phyloP scores from a whole-genome alignment of 148 eudicot species.

The Silene uniflora region DNA sequence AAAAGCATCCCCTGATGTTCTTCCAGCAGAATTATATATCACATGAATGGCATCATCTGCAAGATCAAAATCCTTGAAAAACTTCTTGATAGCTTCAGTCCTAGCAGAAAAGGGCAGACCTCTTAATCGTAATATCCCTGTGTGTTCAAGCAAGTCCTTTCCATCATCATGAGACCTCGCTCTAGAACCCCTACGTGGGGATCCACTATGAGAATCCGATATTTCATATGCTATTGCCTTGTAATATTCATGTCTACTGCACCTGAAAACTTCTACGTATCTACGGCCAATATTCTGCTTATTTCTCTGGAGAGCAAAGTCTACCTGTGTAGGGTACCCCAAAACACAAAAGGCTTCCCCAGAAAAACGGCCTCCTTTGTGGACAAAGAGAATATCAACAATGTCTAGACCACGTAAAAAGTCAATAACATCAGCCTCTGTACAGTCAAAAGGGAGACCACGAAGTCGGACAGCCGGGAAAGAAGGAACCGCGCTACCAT shows the following conservation, averaged over 20 bases:
- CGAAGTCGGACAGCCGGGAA: conserved; percentile 91
- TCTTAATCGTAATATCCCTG: conserved; percentile 71
- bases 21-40: conserved; percentile 60
- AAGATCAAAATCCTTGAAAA: conserved; percentile 60
- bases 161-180: conserved; percentile 63
- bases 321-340: conserved; percentile 82
- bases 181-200: conserved; percentile 59
- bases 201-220: conserved; percentile 56
- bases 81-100: conserved; percentile 56
- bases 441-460: conserved; percentile 91
- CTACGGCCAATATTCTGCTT: conserved; percentile 91
- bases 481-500: conserved; percentile 49
- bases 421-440: conserved; percentile 69
- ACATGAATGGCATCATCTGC: conserved; percentile 59
- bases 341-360: conserved; percentile 94
- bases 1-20: conserved; percentile 84
- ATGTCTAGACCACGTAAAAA: conserved; percentile 82
- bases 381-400: conserved; percentile 73
- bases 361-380: conserved; percentile 68
- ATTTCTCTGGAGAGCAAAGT: conserved; percentile 91
- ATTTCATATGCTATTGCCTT: conserved; percentile 81
- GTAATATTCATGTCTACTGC: conserved; percentile 80
- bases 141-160: conserved; percentile 62
- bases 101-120: conserved; percentile 81
- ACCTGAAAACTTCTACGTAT: conserved; percentile 86